Base-by-base conservation (phyloP, 2,329 filamentous ascomycete species). In the Corinectria fuckeliana region DNA sequence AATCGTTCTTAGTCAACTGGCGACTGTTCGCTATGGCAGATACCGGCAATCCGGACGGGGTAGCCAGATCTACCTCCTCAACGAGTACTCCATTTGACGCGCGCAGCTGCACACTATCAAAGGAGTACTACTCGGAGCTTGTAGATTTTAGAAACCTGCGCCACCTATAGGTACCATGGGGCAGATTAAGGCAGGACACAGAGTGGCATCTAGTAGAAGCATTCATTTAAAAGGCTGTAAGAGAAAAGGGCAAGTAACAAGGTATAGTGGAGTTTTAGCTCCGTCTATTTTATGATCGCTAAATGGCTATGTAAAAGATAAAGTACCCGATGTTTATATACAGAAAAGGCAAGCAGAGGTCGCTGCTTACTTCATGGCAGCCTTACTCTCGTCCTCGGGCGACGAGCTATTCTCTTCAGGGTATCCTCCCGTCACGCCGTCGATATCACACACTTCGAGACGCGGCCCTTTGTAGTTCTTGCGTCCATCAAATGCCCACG, bases 401-500 rank as follows among this genome's bases (percentile, higher is more conserved):
- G 30, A 48, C 14, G 25, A 45, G 18, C 50, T 50, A 5, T 5
- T 32, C 44, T 59, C 56, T 13, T 28, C 50, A 2, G 50, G n/a
- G 32, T 23, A 59, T 4, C 55, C 55, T 23, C 41, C 39, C 16
- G 38, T 45, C 26, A 59, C 41, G 2, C 56, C 56, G 34, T 59
- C 56, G 20, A 59, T 54, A 21, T 59, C 56, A 16, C 56, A 56
- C 25, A 71, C 58, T 26, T 72, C 61, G 13, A 74, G 47, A 7
- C 56, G 63, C 25, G 73, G 73, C 0, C 80, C 80, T 21, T 71
- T 71, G 66, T 81, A 83, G 62, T 82, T 72, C 63, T 80, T 81
- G n/a, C 78, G 73, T 5, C 81, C 80, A 52, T 82, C 81, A n/a
- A 82, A 56, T 7, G 82, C 63, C 81, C 81, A 83, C 4, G 79